These are phyloP conservation scores for Aspergillus saccharolyticus DNA, from an alignment of 495 filamentous ascomycete genomes.

Conservation along the genomic window DNA sequence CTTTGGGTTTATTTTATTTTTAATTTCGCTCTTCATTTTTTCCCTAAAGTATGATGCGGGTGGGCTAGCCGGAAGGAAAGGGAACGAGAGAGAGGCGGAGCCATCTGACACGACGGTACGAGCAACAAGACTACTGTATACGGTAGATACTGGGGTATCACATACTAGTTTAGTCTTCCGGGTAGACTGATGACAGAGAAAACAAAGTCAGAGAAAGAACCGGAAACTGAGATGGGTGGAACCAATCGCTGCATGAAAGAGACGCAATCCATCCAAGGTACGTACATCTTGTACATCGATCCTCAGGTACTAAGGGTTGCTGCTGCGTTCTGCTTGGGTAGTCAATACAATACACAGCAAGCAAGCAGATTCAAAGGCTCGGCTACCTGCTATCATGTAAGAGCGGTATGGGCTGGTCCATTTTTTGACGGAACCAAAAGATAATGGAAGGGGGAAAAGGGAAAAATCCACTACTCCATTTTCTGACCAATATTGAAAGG, in stretches of 20 bases:
- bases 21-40: slow-evolving; percentile 15
- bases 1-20: slow-evolving; percentile 6
- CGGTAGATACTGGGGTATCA: slow-evolving; percentile 12
- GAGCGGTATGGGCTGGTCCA: slow-evolving; percentile 9
- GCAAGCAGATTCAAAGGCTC: background rate
- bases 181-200: slow-evolving; percentile 6
- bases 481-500: slow-evolving; percentile 2
- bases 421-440: slow-evolving; percentile 9
- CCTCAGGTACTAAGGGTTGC: slow-evolving; percentile 4
- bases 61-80: slow-evolving; percentile 14
- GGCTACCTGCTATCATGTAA: slow-evolving; percentile 9
- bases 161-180: slow-evolving; percentile 13
- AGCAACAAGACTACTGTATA: slow-evolving; percentile 7
- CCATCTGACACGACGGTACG: slow-evolving; percentile 26
- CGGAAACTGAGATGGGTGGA: slow-evolving; percentile 28
- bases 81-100: slow-evolving; percentile 24
- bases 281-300: slow-evolving; percentile 5
- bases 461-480: background rate
- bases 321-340: background rate
- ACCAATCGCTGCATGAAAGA: slow-evolving; percentile 23
- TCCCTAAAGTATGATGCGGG: slow-evolving; percentile 20
- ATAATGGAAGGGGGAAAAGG: background rate
- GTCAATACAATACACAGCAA: background rate
- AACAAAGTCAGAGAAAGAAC: slow-evolving; percentile 16
- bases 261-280: slow-evolving; percentile 12